Evolutionary conservation across 2,329 filamentous ascomycete genomes (phyloP).

Genomic region (Pseudogymnoascus sp.): DNA sequence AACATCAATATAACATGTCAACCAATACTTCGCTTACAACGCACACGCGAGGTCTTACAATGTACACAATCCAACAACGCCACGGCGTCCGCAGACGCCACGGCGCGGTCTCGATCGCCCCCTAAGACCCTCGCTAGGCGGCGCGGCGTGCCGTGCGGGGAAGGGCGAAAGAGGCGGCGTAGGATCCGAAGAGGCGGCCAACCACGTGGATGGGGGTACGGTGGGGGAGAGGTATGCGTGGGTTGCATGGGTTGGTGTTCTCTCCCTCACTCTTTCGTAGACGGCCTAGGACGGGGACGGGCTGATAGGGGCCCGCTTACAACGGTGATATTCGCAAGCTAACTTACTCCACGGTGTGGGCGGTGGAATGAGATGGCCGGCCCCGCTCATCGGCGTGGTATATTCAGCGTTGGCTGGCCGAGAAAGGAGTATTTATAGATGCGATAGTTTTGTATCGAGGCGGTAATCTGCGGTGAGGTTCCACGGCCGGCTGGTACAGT

Average conservation of each 20-base stretch:
- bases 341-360: background rate
- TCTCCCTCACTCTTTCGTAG: background rate
- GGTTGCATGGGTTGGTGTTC: background rate
- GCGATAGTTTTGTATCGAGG: background rate
- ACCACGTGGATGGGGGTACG: background rate
- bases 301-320: background rate
- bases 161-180: background rate
- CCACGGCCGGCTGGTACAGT: background rate
- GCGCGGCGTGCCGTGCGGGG: slow-evolving; percentile 4
- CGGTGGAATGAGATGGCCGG: background rate
- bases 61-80: background rate
- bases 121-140: background rate
- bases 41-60: background rate
- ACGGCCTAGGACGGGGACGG: background rate
- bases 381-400: background rate
- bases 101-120: background rate
- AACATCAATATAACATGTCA: background rate
- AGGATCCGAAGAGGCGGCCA: slow-evolving; percentile 4
- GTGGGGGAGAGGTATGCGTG: background rate
- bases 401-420: background rate
- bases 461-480: background rate
- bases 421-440: background rate
- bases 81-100: background rate
- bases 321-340: background rate
- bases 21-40: background rate